Evolutionary conservation across 306 rosid genomes (phyloP).

Genomic region (Acacia acuminata): DNA sequence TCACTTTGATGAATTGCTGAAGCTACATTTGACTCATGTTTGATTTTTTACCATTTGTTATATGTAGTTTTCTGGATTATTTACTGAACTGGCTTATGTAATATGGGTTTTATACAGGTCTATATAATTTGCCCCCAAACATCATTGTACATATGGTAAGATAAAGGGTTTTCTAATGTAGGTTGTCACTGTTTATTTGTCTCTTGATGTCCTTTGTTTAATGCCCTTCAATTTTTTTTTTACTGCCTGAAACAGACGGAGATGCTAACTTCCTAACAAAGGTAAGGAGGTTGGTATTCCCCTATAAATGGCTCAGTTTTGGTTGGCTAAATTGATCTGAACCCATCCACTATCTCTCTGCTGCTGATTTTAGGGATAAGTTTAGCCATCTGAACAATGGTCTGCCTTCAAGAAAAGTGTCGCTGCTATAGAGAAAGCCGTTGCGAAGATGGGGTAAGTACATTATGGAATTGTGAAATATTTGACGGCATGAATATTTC

Average conservation of each 20-base stretch:
- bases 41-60: not conserved
- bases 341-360: not conserved
- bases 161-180: no score
- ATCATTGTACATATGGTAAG: no score
- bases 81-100: no score
- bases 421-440: constrained; percentile 85
- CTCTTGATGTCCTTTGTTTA: not conserved
- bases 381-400: constrained; percentile 78
- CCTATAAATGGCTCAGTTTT: constrained; percentile 13
- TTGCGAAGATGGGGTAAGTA: constrained; percentile 63
- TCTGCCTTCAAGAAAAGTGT: constrained; percentile 58
- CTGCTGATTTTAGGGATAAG: constrained; percentile 51
- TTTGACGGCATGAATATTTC: constrained; percentile 15
- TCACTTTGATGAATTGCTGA: not conserved
- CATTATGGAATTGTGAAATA: constrained; percentile 19
- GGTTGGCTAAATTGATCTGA: constrained; percentile 9
- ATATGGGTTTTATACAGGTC: no score
- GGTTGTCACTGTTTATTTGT: no score
- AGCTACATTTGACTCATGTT: not conserved
- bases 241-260: not conserved
- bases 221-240: not conserved
- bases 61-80: no score
- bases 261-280: constrained; percentile 5
- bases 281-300: constrained; percentile 1
- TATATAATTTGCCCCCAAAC: no score